Conservation (phyloP, 257 asterid species). For the Ligustrum vulgare region DNA sequence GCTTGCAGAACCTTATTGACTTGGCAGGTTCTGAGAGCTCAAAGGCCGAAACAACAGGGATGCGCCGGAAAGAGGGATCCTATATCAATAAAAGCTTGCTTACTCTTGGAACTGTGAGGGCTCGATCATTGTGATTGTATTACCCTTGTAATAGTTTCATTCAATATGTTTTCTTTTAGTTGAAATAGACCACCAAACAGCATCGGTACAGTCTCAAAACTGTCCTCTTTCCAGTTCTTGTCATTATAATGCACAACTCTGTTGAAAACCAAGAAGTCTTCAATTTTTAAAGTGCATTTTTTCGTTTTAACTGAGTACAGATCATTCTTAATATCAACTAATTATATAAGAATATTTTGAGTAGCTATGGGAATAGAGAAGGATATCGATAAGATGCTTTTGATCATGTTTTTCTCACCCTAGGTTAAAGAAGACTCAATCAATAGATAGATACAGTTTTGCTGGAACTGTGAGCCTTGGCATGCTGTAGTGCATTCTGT, state of each 20-base stretch:
- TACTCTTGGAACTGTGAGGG: conserved; percentile 99
- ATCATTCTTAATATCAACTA: background rate
- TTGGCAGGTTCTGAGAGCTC: conserved; percentile 99
- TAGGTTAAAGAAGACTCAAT: background rate
- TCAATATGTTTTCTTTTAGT: conserved; percentile 8
- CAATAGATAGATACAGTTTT: background rate
- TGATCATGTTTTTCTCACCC: background rate
- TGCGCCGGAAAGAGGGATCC: conserved; percentile 96
- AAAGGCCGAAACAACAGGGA: conserved; percentile 85
- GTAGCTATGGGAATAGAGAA: background rate
- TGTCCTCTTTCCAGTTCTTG: background rate
- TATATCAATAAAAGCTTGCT: conserved; percentile 95
- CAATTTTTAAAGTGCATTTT: background rate
- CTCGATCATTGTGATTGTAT: conserved; percentile 36
- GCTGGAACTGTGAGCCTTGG: background rate
- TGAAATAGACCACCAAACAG: background rate
- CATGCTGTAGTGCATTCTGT: background rate
- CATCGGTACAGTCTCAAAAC: background rate
- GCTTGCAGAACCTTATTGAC: conserved; percentile 95
- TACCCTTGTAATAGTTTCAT: conserved; percentile 33
- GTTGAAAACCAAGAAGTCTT: background rate
- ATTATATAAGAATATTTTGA: background rate
- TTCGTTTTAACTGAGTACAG: background rate
- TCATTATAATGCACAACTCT: background rate
- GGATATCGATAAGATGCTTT: background rate